Evolutionary conservation across 306 rosid species (phyloP).

Genomic region (Hippophae gyantsensis): DNA sequence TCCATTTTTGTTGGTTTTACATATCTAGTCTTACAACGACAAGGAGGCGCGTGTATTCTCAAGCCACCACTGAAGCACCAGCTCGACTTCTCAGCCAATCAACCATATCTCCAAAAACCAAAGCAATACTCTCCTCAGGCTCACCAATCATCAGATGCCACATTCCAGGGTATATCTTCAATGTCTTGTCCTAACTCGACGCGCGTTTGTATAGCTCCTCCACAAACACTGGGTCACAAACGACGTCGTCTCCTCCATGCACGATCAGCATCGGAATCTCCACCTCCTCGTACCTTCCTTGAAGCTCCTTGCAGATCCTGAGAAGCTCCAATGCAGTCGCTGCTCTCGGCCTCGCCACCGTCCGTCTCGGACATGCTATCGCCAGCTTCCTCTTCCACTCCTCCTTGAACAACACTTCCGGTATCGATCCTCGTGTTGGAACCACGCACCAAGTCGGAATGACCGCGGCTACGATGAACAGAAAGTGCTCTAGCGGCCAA

Average conservation of each 20-base stretch:
- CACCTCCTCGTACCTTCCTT: conserved; percentile 72
- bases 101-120: conserved; percentile 63
- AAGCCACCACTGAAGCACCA: conserved; percentile 4
- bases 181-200: conserved; percentile 70
- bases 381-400: conserved; percentile 87
- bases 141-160: conserved; percentile 90
- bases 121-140: conserved; percentile 42
- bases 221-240: conserved; percentile 78
- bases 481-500: conserved; percentile 89
- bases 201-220: conserved; percentile 62
- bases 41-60: conserved; percentile 16
- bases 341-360: conserved; percentile 64
- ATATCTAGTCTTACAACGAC: no score
- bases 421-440: conserved; percentile 77
- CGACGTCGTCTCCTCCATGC: conserved; percentile 69
- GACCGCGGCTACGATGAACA: conserved; percentile 52
- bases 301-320: conserved; percentile 75
- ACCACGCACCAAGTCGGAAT: conserved; percentile 89
- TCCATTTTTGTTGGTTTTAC: no score
- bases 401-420: conserved; percentile 67
- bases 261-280: conserved; percentile 61
- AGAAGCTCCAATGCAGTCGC: conserved; percentile 80
- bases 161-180: conserved; percentile 63
- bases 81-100: conserved; percentile 52
- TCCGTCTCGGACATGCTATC: conserved; percentile 56